Evolutionary conservation across 257 asterid genomes (phyloP), one percentile per base, ranked within the genome.

Genomic region (Nicotiana tomentosiformis): DNA sequence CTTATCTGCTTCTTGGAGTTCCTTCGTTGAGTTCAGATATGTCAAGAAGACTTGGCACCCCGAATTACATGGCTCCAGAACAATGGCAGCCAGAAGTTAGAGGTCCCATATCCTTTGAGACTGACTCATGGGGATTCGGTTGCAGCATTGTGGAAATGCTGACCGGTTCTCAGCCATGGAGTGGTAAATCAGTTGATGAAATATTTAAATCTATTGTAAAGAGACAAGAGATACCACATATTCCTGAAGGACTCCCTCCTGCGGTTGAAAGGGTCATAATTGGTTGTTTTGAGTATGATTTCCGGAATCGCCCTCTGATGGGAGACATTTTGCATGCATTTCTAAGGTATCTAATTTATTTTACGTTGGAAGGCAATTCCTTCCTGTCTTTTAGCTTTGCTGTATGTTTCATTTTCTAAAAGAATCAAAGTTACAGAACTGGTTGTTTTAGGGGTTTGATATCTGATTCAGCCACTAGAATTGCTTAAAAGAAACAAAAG

Each of bases 81-180:
- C 98, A 95, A 85, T 95, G 99, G 98, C 91, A 89, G 43, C 97
- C 98, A 3, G 99, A 93, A 87, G 89, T 91, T 79, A 91, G 93
- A 80, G 99, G 98, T 72, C 99, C 98, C 0, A 67, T 95, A 80
- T 90, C 98, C 30, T 89, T 90, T 43, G 98, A 95, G 91, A 90
- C 97, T 57, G 97, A 95, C 88, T 95, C 98, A 4, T 95, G 99
- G 98, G 97, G 97, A 82, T 95, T 95, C 56, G 98, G 93, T 55
- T 93, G 97, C 93, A 90, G 97, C 82, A 89, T 95, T 56, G 85
- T 93, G 88, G 99, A 95, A 87, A 93, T 95, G 98, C 82, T 95
- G 79, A 92, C 97, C 46, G 99, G 99, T 29, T 78, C 70, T 83
- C 94, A 85, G 86, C 99, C 99, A 57, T 95, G 98, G 99, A 85